Evolutionary conservation across 2,329 filamentous ascomycete genomes (phyloP), one percentile per base, ranked within the genome.

Genomic region (Cytospora piceicola): DNA sequence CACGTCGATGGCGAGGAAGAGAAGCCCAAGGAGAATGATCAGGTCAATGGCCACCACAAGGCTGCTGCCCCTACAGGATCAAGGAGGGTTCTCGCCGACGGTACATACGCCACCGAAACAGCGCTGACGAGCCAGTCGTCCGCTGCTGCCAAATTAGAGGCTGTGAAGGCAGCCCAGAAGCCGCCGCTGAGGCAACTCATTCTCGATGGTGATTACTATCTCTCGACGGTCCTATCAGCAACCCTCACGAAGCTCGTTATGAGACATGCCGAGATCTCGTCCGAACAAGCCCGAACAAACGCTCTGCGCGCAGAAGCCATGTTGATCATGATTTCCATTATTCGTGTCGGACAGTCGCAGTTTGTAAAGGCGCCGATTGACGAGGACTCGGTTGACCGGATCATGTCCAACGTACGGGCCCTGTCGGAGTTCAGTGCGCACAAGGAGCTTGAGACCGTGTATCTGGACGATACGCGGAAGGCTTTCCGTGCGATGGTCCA

Each of bases 321-420:
- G 95, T 85, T 99, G 61, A 98, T 99, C 76, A 97, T 98, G 94
- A 97, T 99, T 72, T 98, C 95, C 6, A 96, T 99, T 71, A 93
- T 99, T 71, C 93, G 95, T 58, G 95, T 97, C 67, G 95, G 95
- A 51, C 95, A 99, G 79, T 98, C 94, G n/a, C 93, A 97, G 70
- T 99, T 99, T 72, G 95, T 96, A 75, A 98, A 98, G 82, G 91
- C 93, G 1, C 92, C 93, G 2, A 98, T 99, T 70, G 95, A 99
- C 69, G 95, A 99, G 77, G 95, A 99, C 76, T 97, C 95, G 0
- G 87, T 98, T n/a, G 95, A 99, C 77, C 90, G 95, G 72, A 94
- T 99, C 77, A 98, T 99, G 95, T 93, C 93, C 49, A 98, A 94
- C 75, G 92, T 99, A 36, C 90, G 94, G 68, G 95, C 93, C 9